These are phyloP conservation scores for Saccharomycopsis fodiens DNA, from an alignment of 805 yeast species.

Conservation along the genomic window DNA sequence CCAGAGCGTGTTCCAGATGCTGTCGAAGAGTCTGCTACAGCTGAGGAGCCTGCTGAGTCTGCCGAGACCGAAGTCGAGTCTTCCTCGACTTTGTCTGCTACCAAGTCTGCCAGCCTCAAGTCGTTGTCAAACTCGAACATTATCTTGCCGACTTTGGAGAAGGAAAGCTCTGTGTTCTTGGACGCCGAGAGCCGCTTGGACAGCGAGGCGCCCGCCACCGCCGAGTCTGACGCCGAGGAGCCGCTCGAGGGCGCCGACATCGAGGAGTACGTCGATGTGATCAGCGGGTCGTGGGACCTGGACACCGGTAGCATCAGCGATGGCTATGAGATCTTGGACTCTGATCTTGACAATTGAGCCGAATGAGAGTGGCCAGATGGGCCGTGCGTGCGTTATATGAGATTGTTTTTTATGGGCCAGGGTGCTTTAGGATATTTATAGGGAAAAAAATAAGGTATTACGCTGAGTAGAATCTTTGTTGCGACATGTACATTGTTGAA, in stretches of 20 bases:
- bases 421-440: no score
- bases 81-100: background rate
- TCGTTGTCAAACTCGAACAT: slow-evolving; percentile 5
- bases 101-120: background rate
- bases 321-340: slow-evolving; percentile 16
- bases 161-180: slow-evolving; percentile 9
- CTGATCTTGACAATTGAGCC: slow-evolving; percentile 10
- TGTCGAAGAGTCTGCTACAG: no score
- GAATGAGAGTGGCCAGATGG: background rate
- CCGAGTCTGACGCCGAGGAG: background rate
- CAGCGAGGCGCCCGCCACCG: background rate
- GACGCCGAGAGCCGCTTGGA: slow-evolving; percentile 1
- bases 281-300: slow-evolving; percentile 6
- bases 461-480: no score
- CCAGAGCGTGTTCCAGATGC: no score
- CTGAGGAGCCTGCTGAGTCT: background rate
- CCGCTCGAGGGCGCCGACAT: slow-evolving; percentile 1
- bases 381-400: no score
- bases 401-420: no score
- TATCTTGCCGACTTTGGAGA: slow-evolving; percentile 11
- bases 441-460: no score
- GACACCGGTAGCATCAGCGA: background rate
- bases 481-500: no score
- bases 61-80: background rate
- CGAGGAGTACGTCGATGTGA: slow-evolving; percentile 6